Evolutionary conservation across 2,329 filamentous ascomycete genomes (phyloP).

Genomic region (Diaporthe destruens): DNA sequence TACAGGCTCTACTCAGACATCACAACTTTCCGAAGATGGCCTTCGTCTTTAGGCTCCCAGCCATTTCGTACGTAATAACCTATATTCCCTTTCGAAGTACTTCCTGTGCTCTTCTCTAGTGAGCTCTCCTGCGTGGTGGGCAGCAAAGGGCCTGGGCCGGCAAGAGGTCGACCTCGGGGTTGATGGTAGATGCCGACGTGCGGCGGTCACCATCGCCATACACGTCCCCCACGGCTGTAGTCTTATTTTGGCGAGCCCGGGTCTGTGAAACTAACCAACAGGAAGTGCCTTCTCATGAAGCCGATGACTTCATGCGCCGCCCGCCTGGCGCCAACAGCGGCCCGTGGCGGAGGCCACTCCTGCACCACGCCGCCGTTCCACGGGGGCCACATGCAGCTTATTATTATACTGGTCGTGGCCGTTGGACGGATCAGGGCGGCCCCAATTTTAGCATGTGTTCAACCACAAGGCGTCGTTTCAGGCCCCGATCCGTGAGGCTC

Average conservation of each 20-base stretch:
- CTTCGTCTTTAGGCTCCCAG: not conserved
- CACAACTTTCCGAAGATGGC: too few relatives aligned
- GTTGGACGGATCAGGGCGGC: conserved; percentile 24
- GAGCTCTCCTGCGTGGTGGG: not conserved
- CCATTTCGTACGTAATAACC: not conserved
- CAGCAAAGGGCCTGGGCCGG: not conserved
- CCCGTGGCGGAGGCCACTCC: not conserved
- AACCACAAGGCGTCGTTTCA: conserved; percentile 1
- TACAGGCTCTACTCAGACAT: too few relatives aligned
- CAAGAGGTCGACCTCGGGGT: not conserved
- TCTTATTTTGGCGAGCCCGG: not conserved
- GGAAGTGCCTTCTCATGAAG: not conserved
- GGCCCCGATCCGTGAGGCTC: conserved; percentile 20
- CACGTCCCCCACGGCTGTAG: not conserved
- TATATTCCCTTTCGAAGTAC: too few relatives aligned
- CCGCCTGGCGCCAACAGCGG: not conserved
- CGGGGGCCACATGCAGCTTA: conserved; percentile 2
- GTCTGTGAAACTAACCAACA: not conserved
- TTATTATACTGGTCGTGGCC: conserved; percentile 1
- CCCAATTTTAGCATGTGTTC: conserved; percentile 12
- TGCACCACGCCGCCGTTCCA: not conserved
- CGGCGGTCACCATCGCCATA: not conserved
- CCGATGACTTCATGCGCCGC: conserved; percentile 27
- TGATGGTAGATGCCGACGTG: not conserved
- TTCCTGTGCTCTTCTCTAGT: not conserved